Percentiles rank a stretch among this genome's conserved stretches.
Conservation (phyloP, 2,329 filamentous ascomycete species). For the Epichloe baconii region DNA sequence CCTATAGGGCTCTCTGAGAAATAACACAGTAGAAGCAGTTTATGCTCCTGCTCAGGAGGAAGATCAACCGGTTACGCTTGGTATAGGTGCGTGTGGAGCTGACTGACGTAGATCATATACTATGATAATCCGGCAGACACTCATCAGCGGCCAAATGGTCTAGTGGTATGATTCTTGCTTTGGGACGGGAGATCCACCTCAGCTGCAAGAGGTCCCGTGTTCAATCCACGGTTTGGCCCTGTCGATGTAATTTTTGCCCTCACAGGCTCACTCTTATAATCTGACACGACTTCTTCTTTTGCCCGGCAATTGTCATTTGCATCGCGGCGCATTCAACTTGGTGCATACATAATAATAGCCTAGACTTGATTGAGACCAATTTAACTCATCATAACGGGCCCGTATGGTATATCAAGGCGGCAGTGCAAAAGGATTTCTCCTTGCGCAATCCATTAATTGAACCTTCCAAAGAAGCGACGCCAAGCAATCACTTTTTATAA, state of each 20-base stretch:
- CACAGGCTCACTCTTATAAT: not conserved
- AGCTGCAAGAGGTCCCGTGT: slow-evolving; percentile 21
- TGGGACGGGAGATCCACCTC: slow-evolving; percentile 10
- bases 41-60: too few species aligned
- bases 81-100: not conserved
- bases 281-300: not conserved
- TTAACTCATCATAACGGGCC: too few species aligned
- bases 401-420: too few species aligned
- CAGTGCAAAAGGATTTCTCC: too few species aligned
- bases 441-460: too few species aligned
- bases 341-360: not conserved
- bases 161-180: slow-evolving; percentile 24
- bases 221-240: slow-evolving; percentile 19
- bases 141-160: slow-evolving; percentile 15
- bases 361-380: not conserved
- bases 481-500: too few species aligned
- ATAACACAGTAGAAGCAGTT: too few species aligned
- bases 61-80: too few species aligned
- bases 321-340: not conserved
- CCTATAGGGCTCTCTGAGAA: too few species aligned
- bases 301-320: not conserved
- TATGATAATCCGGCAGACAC: not conserved
- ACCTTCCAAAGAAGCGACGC: too few species aligned
- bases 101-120: not conserved
- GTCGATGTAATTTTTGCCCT: slow-evolving; percentile 3